Evolutionary conservation across 106 monocot species (phyloP), one percentile per base, ranked within the genome.

Genomic region (Dioscorea zingiberensis): DNA sequence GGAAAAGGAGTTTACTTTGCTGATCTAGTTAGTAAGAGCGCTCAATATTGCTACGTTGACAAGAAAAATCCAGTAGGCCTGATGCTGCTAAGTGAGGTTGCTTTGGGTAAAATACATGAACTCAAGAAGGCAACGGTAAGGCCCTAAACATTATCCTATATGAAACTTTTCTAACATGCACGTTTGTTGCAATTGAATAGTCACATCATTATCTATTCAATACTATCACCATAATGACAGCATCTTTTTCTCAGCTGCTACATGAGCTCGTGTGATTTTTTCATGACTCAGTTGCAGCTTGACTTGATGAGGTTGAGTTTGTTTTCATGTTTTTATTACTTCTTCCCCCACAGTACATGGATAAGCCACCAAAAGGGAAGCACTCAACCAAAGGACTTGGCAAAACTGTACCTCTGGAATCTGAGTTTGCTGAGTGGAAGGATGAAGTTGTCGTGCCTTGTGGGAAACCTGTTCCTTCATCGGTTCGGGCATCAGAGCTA

Each of bases 1-100:
- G 97, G 97, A 57, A 97, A 97, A 80, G 97, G 97, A 17, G 25
- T 97, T 59, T 97, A 97, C 74, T 97, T 97, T 48, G 97, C 97
- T 57, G 97, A 97, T 70, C 74, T 97, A 15, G 92, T 86, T 38
- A 97, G 97, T 69, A 97, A 97, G 80, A 97, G 97, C 47, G 97
- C 97, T 75, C 97, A 97, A 44, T 97, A 97, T 58, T 97, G 92
- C 54, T 92, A 44, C 44, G 88, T 89, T 38, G 92, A 97, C 78
- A 92, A 71, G 67, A 92, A 84, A n/a, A 68, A 92, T 75, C 92
- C 97, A 25, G 88, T 97, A 4, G 97, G 97, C 16, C 75, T 97
- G 47, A 71, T 97, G 81, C 83, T 97, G 23, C 84, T 97, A 44
- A 92, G 92, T 70, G 97, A 97, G 77, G 97, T 97, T 76, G 97